Base-by-base conservation (phyloP, 352 stramenopile genomes). In the Globisporangium apiculatum region DNA sequence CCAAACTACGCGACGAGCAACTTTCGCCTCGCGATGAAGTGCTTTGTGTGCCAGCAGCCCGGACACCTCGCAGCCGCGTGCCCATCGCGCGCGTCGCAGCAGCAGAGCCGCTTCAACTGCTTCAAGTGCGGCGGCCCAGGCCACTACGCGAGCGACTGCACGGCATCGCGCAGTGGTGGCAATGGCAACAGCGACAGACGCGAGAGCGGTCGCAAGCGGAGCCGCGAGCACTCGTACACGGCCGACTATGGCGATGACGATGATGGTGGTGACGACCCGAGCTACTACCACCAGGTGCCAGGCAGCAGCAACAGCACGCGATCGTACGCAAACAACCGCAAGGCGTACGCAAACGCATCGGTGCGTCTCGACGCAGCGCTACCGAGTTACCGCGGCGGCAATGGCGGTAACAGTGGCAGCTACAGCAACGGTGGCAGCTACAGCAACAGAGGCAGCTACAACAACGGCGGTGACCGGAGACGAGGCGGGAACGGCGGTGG, bases 31-130 rank as follows among this genome's bases (percentile, higher is more conserved):
- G 67, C 74, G 42, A 83, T 83, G 62, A 83, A 84, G 66, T 93
- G 83, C 58, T 93, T 84, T 56, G 63, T 83, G 58, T 93, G 83
- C 57, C 75, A 87, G 50, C 71, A 79, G 55, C 45, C 71, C 15
- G 83, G 79, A n/a, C 83, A 93, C 59, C 73, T 93, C 40, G 79
- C 79, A 24, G 79, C 78, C 11, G 72, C 85, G 60, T 93, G 83
- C 60, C 76, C 81, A 9, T 66, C 75, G 11, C 69, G 68, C 36
- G 78, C 69, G 17, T 64, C 65, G 15, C 83, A 87, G 60, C 65
- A 66, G 51, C 24, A 31, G 24, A 68, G 72, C 58, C 66, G 52
- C 53, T 54, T 74, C 37, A 83, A 56, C 36, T 84, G 72, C 66
- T 83, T 77, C 55, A 83, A 81, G 45, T 83, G 72, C 38, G 71